Conservation (phyloP, 2,329 filamentous ascomycete species). For the Trichoderma guizhouense region DNA sequence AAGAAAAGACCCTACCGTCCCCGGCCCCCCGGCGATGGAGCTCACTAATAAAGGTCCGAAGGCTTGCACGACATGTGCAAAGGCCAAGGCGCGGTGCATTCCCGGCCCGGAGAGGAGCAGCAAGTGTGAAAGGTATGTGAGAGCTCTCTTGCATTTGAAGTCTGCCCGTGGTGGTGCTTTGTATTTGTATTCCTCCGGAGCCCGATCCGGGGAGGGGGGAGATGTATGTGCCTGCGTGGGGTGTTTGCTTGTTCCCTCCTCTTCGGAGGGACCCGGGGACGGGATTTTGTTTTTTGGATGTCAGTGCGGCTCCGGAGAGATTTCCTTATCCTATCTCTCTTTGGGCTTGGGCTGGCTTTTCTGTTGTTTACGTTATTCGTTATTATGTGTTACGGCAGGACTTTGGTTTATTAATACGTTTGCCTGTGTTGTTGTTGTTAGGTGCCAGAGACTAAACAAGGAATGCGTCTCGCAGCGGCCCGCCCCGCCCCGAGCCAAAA, state of each 20-base stretch:
- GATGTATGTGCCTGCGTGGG: not conserved
- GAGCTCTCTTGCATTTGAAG: not conserved
- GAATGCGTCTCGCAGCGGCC: conserved; percentile 46
- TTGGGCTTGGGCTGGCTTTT: not conserved
- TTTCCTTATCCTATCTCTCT: not conserved
- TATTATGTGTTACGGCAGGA: not conserved
- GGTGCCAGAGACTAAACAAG: conserved; percentile 48
- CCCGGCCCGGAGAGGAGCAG: conserved; percentile 37
- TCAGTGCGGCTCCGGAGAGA: not conserved
- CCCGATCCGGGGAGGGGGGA: conserved; percentile 1
- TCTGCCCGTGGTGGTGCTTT: not conserved
- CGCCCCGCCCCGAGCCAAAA: conserved; percentile 47
- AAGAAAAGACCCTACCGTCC: not conserved
- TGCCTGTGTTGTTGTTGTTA: conserved; percentile 22
- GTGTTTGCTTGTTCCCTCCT: not conserved
- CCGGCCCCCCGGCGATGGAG: conserved; percentile 22
- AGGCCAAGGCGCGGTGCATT: conserved; percentile 50
- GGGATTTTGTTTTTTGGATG: not conserved
- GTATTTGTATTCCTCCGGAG: not conserved
- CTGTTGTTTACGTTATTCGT: not conserved
- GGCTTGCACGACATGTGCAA: conserved; percentile 50
- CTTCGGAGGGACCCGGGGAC: not conserved
- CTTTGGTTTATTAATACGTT: not conserved
- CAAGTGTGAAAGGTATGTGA: conserved; percentile 47
- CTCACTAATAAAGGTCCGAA: conserved; percentile 42